A percentile compares a stretch with the other conserved stretches of the same genome.
phyloP scores from a whole-genome alignment of 441 rosid genomes.

The Omphalea diandra region DNA sequence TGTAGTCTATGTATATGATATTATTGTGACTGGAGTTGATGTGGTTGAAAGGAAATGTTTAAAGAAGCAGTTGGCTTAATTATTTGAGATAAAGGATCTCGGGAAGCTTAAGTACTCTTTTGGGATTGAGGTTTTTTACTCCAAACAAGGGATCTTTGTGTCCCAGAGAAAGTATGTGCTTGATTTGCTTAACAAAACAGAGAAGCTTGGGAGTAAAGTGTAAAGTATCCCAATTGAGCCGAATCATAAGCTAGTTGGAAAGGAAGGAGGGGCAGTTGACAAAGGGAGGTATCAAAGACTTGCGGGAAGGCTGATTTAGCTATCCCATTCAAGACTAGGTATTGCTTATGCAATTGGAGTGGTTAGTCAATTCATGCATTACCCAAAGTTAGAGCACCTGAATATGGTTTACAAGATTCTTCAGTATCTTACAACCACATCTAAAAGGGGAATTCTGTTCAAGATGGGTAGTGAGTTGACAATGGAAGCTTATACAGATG shows the following conservation, averaged over 20 bases:
- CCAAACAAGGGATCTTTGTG: background rate
- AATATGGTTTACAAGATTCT: background rate
- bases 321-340: background rate
- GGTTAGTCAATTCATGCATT: background rate
- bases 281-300: background rate
- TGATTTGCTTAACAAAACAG: background rate
- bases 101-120: background rate
- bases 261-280: too few species aligned
- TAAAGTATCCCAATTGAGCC: too few species aligned
- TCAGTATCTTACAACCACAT: too few species aligned
- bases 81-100: background rate
- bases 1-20: slow-evolving; percentile 2
- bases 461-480: background rate
- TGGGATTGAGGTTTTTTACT: background rate
- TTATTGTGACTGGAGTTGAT: background rate
- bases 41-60: too few species aligned
- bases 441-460: background rate
- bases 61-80: background rate
- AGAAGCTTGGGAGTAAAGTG: background rate
- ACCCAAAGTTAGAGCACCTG: background rate
- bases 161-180: background rate
- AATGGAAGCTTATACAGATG: background rate
- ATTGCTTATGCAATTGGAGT: background rate
- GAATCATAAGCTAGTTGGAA: background rate
- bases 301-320: background rate